phyloP scores from a whole-genome alignment of 495 filamentous ascomycete genomes.

The Penicillium coffeae region DNA sequence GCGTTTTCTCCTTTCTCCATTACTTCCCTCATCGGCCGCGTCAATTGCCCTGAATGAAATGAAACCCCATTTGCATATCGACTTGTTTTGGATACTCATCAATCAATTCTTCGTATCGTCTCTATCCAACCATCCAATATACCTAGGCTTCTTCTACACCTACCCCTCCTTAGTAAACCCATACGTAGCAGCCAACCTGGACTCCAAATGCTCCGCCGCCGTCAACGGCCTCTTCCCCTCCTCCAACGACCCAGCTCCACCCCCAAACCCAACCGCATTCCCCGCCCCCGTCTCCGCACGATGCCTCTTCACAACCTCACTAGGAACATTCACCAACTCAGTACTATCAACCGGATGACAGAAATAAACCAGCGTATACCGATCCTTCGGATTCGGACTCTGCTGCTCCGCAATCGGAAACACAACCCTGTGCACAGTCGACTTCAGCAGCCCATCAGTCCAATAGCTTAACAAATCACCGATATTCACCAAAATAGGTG shows the following conservation, averaged over 20 bases:
- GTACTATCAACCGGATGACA: conserved; percentile 77
- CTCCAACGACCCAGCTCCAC: conserved; percentile 33
- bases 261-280: conserved; percentile 40
- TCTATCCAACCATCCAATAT: not conserved
- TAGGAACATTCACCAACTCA: conserved; percentile 73
- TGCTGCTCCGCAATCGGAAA: conserved; percentile 55
- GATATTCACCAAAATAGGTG: conserved; percentile 88
- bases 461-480: conserved; percentile 88
- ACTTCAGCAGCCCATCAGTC: conserved; percentile 80
- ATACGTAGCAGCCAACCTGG: conserved; percentile 74
- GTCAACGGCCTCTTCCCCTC: conserved; percentile 63
- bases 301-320: conserved; percentile 48
- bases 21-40: conserved; percentile 7
- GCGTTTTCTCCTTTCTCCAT: conserved; percentile 18
- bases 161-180: conserved; percentile 36
- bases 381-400: conserved; percentile 53
- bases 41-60: conserved; percentile 14
- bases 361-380: conserved; percentile 89
- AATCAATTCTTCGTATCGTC: conserved; percentile 10
- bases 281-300: conserved; percentile 27
- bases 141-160: not conserved
- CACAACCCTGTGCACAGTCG: conserved; percentile 85
- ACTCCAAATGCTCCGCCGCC: conserved; percentile 76
- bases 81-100: not conserved
- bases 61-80: conserved; percentile 12